Conservation (phyloP, 2,329 filamentous ascomycete genomes). For the Phoma sp. region DNA sequence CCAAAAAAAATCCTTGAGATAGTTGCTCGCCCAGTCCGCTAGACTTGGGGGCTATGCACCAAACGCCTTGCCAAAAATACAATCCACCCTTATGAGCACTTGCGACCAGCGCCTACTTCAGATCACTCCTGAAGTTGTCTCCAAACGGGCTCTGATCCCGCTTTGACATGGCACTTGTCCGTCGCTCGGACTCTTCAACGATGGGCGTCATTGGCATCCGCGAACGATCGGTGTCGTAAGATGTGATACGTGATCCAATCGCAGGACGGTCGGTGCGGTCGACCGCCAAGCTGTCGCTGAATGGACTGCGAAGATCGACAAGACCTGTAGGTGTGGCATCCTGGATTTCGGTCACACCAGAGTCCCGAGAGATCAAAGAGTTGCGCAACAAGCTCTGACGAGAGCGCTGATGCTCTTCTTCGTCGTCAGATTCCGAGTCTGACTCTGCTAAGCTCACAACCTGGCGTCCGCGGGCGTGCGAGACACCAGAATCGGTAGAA, state of each 20-base stretch:
- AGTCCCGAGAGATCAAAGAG: slow-evolving; percentile 34
- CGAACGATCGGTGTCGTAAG: slow-evolving; percentile 34
- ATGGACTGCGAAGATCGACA: slow-evolving; percentile 40
- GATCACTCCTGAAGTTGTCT: slow-evolving; percentile 33
- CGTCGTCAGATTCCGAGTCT: slow-evolving; percentile 40
- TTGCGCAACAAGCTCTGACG: slow-evolving; percentile 38
- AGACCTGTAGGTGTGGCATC: slow-evolving; percentile 40
- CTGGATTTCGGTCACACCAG: slow-evolving; percentile 44
- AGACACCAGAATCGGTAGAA: slow-evolving; percentile 40
- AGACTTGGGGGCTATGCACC: slow-evolving; percentile 15
- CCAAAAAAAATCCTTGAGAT: slow-evolving; percentile 9
- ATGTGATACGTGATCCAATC: slow-evolving; percentile 39
- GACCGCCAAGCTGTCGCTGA: slow-evolving; percentile 39
- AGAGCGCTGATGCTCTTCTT: slow-evolving; percentile 44
- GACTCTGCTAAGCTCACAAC: slow-evolving; percentile 30
- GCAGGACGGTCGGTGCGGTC: slow-evolving; percentile 28
- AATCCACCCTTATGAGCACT: neutral
- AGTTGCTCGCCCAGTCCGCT: slow-evolving; percentile 19
- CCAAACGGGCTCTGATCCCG: slow-evolving; percentile 44
- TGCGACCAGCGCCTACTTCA: slow-evolving; percentile 10
- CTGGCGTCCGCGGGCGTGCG: slow-evolving; percentile 42
- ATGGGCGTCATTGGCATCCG: slow-evolving; percentile 51
- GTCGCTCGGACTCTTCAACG: slow-evolving; percentile 53
- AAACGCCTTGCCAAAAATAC: slow-evolving; percentile 17
- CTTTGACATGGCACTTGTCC: slow-evolving; percentile 38